Evolutionary conservation across 108 stramenopile species (phyloP).

Genomic region (Craspedostauros australis): DNA sequence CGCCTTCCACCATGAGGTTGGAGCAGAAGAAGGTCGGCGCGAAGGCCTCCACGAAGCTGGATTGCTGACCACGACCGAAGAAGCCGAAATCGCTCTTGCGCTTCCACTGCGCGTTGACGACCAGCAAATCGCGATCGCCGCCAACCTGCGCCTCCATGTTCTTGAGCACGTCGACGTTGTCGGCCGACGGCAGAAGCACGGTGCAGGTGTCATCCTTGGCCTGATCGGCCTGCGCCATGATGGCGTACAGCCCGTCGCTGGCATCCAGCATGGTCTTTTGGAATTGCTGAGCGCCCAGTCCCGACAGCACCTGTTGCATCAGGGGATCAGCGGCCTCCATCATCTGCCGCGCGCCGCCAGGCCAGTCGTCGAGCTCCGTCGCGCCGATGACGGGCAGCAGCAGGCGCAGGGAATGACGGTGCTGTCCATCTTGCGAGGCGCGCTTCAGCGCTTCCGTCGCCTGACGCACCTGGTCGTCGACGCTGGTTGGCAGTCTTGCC

Average conservation of each 20-base stretch:
- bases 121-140: conserved; percentile 5
- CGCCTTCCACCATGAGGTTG: conserved; percentile 26
- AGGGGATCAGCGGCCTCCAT: conserved; percentile 21
- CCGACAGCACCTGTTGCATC: conserved; percentile 4
- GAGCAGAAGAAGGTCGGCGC: conserved; percentile 17
- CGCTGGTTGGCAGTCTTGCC: conserved; percentile 20
- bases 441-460: conserved; percentile 6
- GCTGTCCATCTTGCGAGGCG: conserved; percentile 3
- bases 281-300: neutral
- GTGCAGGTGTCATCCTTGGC: conserved; percentile 15
- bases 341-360: conserved; percentile 30
- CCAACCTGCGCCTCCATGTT: conserved; percentile 15
- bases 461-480: conserved; percentile 26
- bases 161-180: conserved; percentile 3
- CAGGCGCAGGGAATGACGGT: conserved; percentile 16
- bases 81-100: conserved; percentile 18
- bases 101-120: conserved; percentile 28
- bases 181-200: conserved; percentile 20
- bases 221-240: conserved; percentile 12
- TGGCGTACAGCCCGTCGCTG: conserved; percentile 19
- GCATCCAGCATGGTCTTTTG: conserved; percentile 10
- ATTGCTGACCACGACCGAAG: neutral
- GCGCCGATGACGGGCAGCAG: conserved; percentile 23
- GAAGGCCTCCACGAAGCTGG: neutral
- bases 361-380: conserved; percentile 29